A percentile compares a stretch with the other conserved stretches of the same genome.
Conservation (phyloP, 2,329 filamentous ascomycete species). For the Ascosphaera apis region DNA sequence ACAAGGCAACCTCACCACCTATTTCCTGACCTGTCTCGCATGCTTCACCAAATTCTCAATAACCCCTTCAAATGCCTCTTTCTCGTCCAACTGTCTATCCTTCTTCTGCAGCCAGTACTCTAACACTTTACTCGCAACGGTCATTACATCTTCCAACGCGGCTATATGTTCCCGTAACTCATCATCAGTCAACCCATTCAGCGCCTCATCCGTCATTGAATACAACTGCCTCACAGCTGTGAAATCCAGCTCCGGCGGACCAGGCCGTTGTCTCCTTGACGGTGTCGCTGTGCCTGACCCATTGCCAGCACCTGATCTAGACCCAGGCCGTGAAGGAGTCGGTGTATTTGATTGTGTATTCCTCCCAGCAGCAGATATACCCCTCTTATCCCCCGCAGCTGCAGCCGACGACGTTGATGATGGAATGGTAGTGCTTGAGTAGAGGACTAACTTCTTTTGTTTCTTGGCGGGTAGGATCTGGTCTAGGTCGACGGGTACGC, state of each 20-base stretch:
- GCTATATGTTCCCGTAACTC: slow-evolving; percentile 53
- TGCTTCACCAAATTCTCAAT: slow-evolving; percentile 93
- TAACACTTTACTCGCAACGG: slow-evolving; percentile 50
- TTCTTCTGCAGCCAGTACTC: slow-evolving; percentile 74
- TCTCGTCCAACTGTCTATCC: slow-evolving; percentile 70
- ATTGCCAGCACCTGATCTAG: no score
- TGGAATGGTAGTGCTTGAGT: slow-evolving; percentile 31
- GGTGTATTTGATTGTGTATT: background rate
- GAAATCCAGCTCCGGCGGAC: slow-evolving; percentile 55
- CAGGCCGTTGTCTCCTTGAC: no score
- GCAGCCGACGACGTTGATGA: slow-evolving; percentile 12
- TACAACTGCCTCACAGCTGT: slow-evolving; percentile 58
- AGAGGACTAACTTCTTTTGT: slow-evolving; percentile 89
- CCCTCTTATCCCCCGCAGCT: slow-evolving; percentile 3
- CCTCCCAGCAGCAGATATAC: slow-evolving; percentile 5
- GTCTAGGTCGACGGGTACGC: slow-evolving; percentile 87
- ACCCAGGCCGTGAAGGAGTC: no score
- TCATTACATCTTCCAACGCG: slow-evolving; percentile 44
- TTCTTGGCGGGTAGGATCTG: slow-evolving; percentile 93
- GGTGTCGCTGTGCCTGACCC: no score
- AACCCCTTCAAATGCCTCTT: slow-evolving; percentile 84
- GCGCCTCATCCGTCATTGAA: slow-evolving; percentile 60
- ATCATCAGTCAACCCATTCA: slow-evolving; percentile 52
- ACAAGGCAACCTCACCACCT: no score
- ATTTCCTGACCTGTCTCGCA: slow-evolving; percentile 64